These are phyloP conservation scores for Pelargonium citronellum DNA, from an alignment of 441 rosid genomes.

Conservation along the genomic window DNA sequence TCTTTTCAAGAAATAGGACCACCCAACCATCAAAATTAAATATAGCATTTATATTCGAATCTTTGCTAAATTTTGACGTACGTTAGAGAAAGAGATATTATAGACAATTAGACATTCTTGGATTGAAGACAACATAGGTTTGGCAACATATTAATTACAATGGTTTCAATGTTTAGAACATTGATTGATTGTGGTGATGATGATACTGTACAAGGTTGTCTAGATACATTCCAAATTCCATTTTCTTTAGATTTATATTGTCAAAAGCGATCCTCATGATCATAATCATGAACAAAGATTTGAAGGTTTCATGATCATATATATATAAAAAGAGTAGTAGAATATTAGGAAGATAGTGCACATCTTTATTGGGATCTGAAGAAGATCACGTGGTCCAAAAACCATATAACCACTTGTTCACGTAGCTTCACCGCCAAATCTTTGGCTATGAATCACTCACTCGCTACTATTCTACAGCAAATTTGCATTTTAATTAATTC, in stretches of 20 bases:
- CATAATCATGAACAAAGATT: too few species aligned
- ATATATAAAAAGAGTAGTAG: too few species aligned
- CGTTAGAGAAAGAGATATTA: background rate
- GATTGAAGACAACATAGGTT: too few species aligned
- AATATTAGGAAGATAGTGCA: background rate
- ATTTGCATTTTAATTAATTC: background rate
- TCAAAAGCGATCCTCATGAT: too few species aligned
- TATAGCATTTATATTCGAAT: background rate
- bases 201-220: background rate
- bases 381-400: background rate
- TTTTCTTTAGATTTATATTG: too few species aligned
- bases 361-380: background rate
- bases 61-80: too few species aligned
- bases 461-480: background rate
- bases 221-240: background rate
- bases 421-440: background rate
- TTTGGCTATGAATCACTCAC: too few species aligned
- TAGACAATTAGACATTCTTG: too few species aligned
- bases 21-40: conserved; percentile 3
- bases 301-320: too few species aligned
- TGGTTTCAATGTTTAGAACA: background rate
- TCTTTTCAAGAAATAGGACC: background rate
- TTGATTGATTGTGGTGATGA: background rate
- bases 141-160: background rate
- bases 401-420: background rate